A percentile compares a stretch with the other conserved stretches of the same genome.
These are phyloP conservation scores for Aspergillus panamensis DNA, from an alignment of 495 filamentous ascomycete species.

Conservation along the genomic window DNA sequence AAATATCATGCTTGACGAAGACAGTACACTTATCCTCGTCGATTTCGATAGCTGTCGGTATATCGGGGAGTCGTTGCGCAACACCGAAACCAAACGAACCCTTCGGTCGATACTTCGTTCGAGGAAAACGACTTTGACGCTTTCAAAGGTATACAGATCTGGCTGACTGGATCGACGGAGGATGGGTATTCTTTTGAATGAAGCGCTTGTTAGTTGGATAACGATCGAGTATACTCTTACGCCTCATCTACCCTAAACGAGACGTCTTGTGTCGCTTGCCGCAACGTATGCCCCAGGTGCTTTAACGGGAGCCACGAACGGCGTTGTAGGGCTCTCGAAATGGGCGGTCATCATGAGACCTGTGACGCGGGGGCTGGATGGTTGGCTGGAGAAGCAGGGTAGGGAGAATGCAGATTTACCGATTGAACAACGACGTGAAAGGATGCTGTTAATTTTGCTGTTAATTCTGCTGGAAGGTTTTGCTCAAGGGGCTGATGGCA, in stretches of 20 bases:
- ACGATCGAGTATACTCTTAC: no score
- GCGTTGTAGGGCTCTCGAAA: slow-evolving; percentile 9
- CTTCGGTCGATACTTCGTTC: slow-evolving; percentile 16
- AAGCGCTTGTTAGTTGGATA: no score
- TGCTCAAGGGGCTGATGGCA: slow-evolving; percentile 23
- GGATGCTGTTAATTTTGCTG: slow-evolving; percentile 2
- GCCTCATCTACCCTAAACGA: no score
- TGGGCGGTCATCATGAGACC: slow-evolving; percentile 11
- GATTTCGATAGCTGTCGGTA: slow-evolving; percentile 39
- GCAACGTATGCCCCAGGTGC: slow-evolving; percentile 12
- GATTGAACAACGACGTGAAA: slow-evolving; percentile 9
- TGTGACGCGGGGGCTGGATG: slow-evolving; percentile 16
- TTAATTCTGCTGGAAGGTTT: slow-evolving; percentile 26
- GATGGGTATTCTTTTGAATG: slow-evolving; percentile 11
- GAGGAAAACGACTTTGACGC: slow-evolving; percentile 25
- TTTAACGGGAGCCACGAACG: background rate
- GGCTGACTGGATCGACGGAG: slow-evolving; percentile 14
- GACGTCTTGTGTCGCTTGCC: slow-evolving; percentile 1
- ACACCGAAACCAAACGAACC: slow-evolving; percentile 24
- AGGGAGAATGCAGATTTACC: background rate
- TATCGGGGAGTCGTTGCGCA: slow-evolving; percentile 23
- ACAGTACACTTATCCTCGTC: slow-evolving; percentile 34
- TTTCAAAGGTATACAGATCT: slow-evolving; percentile 18
- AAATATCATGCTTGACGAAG: slow-evolving; percentile 38
- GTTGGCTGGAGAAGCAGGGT: slow-evolving; percentile 12